phyloP scores from a whole-genome alignment of 345 rosid genomes.

The Acer campestre region DNA sequence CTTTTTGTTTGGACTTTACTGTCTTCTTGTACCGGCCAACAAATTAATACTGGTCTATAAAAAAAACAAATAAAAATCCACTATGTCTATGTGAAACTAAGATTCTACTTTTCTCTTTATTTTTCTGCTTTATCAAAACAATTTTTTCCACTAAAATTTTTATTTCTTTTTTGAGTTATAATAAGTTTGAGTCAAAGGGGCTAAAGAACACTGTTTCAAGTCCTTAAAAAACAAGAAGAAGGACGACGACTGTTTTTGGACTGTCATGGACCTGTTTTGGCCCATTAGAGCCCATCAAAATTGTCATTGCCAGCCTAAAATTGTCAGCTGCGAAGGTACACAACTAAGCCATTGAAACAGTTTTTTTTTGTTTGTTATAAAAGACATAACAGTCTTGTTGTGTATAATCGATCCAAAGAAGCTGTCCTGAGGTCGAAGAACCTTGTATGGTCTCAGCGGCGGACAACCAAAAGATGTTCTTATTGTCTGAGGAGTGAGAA shows the following conservation, averaged over 20 bases:
- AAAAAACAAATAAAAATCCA: neutral
- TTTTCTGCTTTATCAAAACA: neutral
- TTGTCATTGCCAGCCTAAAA: constrained; percentile 19
- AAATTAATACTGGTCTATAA: neutral
- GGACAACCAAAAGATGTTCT: neutral
- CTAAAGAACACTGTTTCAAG: neutral
- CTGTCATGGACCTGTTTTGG: neutral
- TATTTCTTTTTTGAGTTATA: neutral
- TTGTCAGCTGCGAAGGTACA: constrained; percentile 8
- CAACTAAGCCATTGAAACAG: constrained; percentile 4
- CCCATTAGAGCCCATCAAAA: neutral
- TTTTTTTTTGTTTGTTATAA: too few species aligned
- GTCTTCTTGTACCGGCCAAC: neutral
- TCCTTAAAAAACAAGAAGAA: neutral
- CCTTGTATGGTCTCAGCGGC: neutral
- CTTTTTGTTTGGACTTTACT: neutral
- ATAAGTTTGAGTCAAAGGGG: neutral
- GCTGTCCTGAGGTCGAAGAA: constrained; percentile 2
- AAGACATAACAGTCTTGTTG: neutral
- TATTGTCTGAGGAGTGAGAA: neutral
- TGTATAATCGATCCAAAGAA: constrained; percentile 14
- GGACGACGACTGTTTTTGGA: constrained; percentile 7
- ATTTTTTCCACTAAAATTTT: neutral
- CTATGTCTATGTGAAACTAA: neutral
- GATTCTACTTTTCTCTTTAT: constrained; percentile 1